Base-by-base conservation (phyloP, 2,329 filamentous ascomycete genomes). In the Chaetomiaceae sp. region DNA sequence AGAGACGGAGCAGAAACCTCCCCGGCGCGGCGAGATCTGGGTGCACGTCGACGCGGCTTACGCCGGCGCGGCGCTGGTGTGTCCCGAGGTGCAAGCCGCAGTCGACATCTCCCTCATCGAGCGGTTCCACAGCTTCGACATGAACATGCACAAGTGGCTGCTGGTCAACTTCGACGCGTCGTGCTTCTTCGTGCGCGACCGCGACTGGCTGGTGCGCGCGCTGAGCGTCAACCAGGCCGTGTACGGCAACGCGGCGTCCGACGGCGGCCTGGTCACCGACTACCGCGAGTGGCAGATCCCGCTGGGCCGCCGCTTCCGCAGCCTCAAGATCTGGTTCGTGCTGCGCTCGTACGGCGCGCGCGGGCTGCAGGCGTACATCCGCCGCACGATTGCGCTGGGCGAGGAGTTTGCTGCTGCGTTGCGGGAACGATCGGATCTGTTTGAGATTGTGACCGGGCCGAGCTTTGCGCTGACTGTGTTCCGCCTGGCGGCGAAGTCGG, bases 281-380 rank as follows among this genome's bases (percentile, higher is more conserved):
- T 96, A 95, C 71, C 81, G 91, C 38, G 90, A 97, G 72, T 97
- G 91, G 91, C 89, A 95, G 68, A 94, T 97, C 59, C 89, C 91
- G 0, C 81, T 97, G 0, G 91, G 91, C 8, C 76, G 91, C 3
- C 76, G 91, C 14, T 97, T 97, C 75, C 78, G 91, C 50, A 81
- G 84, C 3, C 69, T 97, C 48, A 97, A 97, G 71, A 83, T 95
- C 53, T 97, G 91, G 91, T 96, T 96, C 62, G 89, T 97, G 7
- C 71, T 96, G 58, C 76, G 91, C 36, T 83, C 78, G 35, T 95
- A 89, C 61, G 91, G 91, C 0, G 56, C 54, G 42, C 73, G 74
- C 24, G 91, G 90, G 0, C 67, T 97, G 59, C 82, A 81, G 56
- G 74, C 69, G 4, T 86, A 94, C 58, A 81, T 96, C 52, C 73